phyloP scores from a whole-genome alignment of 2,329 filamentous ascomycete genomes.

The Kalmusia sp. region DNA sequence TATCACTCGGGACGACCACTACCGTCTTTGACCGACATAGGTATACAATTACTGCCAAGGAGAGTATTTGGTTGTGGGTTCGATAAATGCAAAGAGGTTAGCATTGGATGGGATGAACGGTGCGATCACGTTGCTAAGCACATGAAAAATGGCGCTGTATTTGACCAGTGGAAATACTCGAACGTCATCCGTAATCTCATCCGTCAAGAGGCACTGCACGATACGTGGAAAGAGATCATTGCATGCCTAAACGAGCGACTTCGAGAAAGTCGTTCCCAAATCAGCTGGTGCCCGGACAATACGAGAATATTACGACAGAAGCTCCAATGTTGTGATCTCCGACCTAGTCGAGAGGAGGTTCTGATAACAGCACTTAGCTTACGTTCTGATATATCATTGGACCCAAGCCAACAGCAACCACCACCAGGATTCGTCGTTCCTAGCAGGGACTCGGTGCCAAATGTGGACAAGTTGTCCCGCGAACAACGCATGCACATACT shows the following conservation, averaged over 20 bases:
- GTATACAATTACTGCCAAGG: constrained; percentile 40
- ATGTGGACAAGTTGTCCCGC: constrained; percentile 37
- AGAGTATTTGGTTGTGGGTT: constrained; percentile 48
- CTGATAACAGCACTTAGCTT: constrained; percentile 45
- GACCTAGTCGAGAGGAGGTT: constrained; percentile 45
- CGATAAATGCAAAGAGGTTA: constrained; percentile 48
- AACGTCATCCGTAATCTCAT: constrained; percentile 48
- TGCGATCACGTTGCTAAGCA: constrained; percentile 49
- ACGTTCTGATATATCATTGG: constrained; percentile 41
- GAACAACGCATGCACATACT: constrained; percentile 47
- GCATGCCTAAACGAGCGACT: constrained; percentile 39
- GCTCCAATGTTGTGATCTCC: constrained; percentile 46
- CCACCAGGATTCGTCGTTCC: constrained; percentile 44
- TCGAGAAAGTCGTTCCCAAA: constrained; percentile 44
- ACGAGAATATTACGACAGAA: constrained; percentile 45
- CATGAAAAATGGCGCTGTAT: constrained; percentile 46
- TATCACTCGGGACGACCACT: constrained; percentile 45
- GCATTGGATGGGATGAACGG: constrained; percentile 48
- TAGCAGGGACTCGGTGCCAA: constrained; percentile 43
- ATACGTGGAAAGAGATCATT: constrained; percentile 47
- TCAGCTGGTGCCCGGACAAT: constrained; percentile 47
- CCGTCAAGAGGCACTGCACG: constrained; percentile 44
- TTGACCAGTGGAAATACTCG: constrained; percentile 47
- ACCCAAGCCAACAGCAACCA: constrained; percentile 34
- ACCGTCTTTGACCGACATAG: constrained; percentile 44